Conservation (phyloP, 2,329 filamentous ascomycete genomes). For the Alternaria sp. region DNA sequence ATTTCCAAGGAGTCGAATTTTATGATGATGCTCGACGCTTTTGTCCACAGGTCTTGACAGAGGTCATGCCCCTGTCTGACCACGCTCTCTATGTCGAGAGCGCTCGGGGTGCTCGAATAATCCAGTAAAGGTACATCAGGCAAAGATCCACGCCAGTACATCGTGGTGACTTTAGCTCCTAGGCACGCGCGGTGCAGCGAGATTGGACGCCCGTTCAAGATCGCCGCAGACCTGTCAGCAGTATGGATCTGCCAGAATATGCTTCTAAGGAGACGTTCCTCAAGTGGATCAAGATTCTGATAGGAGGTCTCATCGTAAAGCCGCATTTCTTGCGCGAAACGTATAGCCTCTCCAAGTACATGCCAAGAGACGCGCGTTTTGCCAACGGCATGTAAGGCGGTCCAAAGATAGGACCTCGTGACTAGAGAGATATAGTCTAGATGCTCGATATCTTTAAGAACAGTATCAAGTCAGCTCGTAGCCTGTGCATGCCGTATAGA, state of each 20-base stretch:
- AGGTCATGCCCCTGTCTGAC: background rate
- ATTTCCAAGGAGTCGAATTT: background rate
- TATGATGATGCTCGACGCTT: conserved; percentile 1
- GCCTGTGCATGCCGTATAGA: background rate
- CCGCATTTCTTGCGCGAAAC: background rate
- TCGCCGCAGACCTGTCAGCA: background rate
- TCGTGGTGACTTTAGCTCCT: background rate
- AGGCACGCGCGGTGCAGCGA: background rate
- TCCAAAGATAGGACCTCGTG: background rate
- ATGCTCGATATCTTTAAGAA: background rate
- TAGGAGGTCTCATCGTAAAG: conserved; percentile 1
- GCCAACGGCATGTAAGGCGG: background rate
- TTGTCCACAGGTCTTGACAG: background rate
- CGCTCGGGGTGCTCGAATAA: background rate
- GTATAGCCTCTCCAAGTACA: background rate
- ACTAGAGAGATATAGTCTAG: background rate
- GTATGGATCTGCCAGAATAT: background rate
- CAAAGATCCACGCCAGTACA: background rate
- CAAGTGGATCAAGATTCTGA: background rate
- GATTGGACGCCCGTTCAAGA: background rate
- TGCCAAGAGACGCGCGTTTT: background rate
- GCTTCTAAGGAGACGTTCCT: background rate
- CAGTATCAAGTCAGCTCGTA: background rate
- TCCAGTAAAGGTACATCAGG: background rate
- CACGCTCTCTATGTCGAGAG: conserved; percentile 2